Percentiles rank a stretch among this genome's conserved stretches.
These are phyloP conservation scores for Baffinella frigidus DNA, from an alignment of 208 protist genomes.

Conservation along the genomic window DNA sequence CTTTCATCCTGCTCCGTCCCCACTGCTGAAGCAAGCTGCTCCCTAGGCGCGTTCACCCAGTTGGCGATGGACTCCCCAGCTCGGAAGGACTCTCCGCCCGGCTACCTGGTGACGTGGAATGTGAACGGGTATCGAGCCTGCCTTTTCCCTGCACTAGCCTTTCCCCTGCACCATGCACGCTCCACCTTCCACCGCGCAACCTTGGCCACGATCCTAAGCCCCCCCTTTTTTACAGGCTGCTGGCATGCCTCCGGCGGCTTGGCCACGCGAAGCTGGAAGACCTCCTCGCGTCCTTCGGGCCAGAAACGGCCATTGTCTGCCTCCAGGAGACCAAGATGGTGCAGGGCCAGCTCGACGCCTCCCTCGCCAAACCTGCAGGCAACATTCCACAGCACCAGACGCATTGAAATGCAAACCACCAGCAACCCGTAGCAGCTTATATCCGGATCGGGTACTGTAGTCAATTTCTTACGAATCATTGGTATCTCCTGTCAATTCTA, in stretches of 20 bases:
- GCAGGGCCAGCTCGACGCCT: neutral
- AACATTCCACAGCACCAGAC: too few species aligned
- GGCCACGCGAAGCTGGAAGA: neutral
- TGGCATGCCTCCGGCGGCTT: neutral
- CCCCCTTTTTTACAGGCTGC: neutral
- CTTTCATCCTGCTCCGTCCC: too few species aligned
- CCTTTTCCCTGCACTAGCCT: neutral
- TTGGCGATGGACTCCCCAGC: too few species aligned
- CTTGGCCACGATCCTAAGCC: too few species aligned
- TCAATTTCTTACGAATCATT: too few species aligned
- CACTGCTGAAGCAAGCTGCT: too few species aligned
- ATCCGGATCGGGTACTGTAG: too few species aligned
- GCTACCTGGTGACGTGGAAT: constrained; percentile 8
- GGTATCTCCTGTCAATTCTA: too few species aligned
- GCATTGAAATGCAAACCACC: too few species aligned
- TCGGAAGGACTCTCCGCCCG: too few species aligned
- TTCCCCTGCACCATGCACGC: neutral
- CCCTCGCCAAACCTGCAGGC: neutral
- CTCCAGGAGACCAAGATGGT: constrained; percentile 8
- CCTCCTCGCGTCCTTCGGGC: neutral
- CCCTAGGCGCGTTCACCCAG: too few species aligned
- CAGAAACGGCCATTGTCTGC: neutral
- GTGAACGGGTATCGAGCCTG: neutral
- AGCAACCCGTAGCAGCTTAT: too few species aligned
- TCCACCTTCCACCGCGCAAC: neutral